These are phyloP conservation scores for Backusella macrospora DNA, from an alignment of 192 early-diverging fungal species.

Conservation along the genomic window DNA sequence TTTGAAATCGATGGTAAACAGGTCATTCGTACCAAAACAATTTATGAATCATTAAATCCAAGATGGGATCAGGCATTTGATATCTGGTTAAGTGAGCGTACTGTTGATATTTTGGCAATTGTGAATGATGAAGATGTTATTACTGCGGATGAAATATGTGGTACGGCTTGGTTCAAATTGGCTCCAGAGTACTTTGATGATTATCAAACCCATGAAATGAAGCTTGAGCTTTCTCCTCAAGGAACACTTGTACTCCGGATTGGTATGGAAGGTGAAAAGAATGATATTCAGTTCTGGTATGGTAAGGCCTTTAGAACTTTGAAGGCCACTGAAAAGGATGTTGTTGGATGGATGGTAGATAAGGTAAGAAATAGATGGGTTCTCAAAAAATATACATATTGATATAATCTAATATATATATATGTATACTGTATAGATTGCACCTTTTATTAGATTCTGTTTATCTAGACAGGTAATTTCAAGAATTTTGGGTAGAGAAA, in stretches of 20 bases:
- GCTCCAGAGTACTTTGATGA: slow-evolving; percentile 56
- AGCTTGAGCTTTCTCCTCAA: slow-evolving; percentile 68
- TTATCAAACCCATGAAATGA: slow-evolving; percentile 68
- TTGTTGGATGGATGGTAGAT: slow-evolving; percentile 71
- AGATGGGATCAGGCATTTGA: slow-evolving; percentile 83
- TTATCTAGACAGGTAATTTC: slow-evolving; percentile 63
- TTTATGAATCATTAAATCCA: slow-evolving; percentile 72
- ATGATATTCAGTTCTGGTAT: slow-evolving; percentile 82
- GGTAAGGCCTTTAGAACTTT: slow-evolving; percentile 75
- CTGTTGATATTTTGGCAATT: slow-evolving; percentile 42
- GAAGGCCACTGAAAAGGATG: slow-evolving; percentile 67
- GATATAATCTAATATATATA: neutral
- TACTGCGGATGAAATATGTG: slow-evolving; percentile 57
- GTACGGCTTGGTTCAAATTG: slow-evolving; percentile 61
- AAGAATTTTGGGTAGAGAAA: slow-evolving; percentile 48
- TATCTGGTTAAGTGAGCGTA: slow-evolving; percentile 52
- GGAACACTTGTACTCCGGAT: slow-evolving; percentile 70
- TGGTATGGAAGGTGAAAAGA: slow-evolving; percentile 77
- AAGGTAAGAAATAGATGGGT: slow-evolving; percentile 41
- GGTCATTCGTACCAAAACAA: slow-evolving; percentile 55
- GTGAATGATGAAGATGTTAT: slow-evolving; percentile 60
- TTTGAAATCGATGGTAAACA: slow-evolving; percentile 51
- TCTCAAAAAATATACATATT: neutral
- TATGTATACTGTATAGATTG: slow-evolving; percentile 50
- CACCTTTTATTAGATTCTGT: slow-evolving; percentile 63